These are phyloP conservation scores for Fusarium sp. DNA, from an alignment of 2,329 filamentous ascomycete genomes.

Conservation along the genomic window DNA sequence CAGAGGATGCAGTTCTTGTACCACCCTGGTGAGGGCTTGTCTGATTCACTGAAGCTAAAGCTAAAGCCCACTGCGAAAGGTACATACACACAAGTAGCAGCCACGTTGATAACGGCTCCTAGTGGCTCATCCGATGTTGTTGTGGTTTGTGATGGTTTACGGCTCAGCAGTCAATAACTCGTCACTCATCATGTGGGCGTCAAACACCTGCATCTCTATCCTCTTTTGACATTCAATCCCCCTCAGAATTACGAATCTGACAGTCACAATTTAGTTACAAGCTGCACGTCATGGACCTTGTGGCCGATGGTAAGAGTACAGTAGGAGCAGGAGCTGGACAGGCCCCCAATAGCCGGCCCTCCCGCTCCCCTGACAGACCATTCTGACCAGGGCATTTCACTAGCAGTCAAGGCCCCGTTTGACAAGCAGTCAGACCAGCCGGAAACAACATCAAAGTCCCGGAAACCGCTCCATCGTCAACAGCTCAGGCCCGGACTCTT, in stretches of 20 bases:
- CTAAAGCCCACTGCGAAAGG: not conserved
- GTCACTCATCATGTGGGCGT: slow-evolving; percentile 20
- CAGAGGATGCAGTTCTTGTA: slow-evolving; percentile 23
- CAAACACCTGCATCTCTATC: not conserved
- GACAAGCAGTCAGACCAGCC: slow-evolving; percentile 25
- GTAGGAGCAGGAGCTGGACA: not conserved
- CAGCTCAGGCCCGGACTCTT: not conserved
- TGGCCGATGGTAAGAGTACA: slow-evolving; percentile 5
- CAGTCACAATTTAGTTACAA: slow-evolving; percentile 5
- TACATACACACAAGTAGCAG: slow-evolving; percentile 8
- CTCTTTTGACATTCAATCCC: not conserved
- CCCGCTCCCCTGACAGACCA: slow-evolving; percentile 24
- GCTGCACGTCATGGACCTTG: slow-evolving; percentile 32
- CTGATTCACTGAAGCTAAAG: slow-evolving; percentile 11
- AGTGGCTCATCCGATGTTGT: slow-evolving; percentile 19
- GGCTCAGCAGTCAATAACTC: slow-evolving; percentile 13
- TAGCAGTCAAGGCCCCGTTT: slow-evolving; percentile 30
- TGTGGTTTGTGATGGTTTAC: not conserved
- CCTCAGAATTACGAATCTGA: slow-evolving; percentile 2
- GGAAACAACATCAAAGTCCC: slow-evolving; percentile 37
- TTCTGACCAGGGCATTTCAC: slow-evolving; percentile 19
- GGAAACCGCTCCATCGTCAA: slow-evolving; percentile 31
- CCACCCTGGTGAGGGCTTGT: slow-evolving; percentile 23
- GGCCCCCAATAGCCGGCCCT: slow-evolving; percentile 30
- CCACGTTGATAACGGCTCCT: slow-evolving; percentile 38